Evolutionary conservation across 2,329 filamentous ascomycete species (phyloP).

Genomic region (Aspergillus terreus): DNA sequence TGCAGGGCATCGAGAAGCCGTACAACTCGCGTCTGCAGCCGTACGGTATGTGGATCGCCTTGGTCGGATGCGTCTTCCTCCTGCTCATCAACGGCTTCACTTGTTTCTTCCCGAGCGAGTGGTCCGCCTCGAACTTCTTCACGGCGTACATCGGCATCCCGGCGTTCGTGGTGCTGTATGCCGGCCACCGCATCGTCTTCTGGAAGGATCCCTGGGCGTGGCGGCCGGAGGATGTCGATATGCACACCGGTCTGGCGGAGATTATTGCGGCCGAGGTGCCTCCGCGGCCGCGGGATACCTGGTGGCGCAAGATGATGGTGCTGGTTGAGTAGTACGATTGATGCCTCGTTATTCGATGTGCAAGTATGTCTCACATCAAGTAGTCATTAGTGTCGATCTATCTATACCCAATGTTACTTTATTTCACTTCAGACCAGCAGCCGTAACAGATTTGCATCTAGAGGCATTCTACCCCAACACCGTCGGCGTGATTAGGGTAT

Average conservation of each 20-base stretch:
- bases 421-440: no score
- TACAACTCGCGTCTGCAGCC: slow-evolving; percentile 57
- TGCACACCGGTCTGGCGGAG: slow-evolving; percentile 53
- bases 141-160: slow-evolving; percentile 65
- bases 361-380: no score
- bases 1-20: slow-evolving; percentile 49
- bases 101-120: slow-evolving; percentile 65
- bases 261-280: slow-evolving; percentile 45
- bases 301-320: slow-evolving; percentile 29
- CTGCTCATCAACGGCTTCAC: slow-evolving; percentile 72
- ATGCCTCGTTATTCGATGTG: no score
- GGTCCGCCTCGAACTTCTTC: slow-evolving; percentile 61
- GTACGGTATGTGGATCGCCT: slow-evolving; percentile 60
- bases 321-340: slow-evolving; percentile 23
- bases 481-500: no score
- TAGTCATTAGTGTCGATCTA: no score
- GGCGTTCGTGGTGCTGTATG: slow-evolving; percentile 55
- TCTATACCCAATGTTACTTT: no score
- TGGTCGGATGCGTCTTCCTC: slow-evolving; percentile 55
- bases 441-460: no score
- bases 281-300: slow-evolving; percentile 26
- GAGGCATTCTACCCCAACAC: no score
- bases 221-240: slow-evolving; percentile 48
- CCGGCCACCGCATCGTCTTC: slow-evolving; percentile 47
- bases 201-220: slow-evolving; percentile 52